Percentiles rank a stretch among this genome's conserved stretches.
Conservation (phyloP, 2,329 filamentous ascomycete genomes). For the Drechslerella stenobrocha region DNA sequence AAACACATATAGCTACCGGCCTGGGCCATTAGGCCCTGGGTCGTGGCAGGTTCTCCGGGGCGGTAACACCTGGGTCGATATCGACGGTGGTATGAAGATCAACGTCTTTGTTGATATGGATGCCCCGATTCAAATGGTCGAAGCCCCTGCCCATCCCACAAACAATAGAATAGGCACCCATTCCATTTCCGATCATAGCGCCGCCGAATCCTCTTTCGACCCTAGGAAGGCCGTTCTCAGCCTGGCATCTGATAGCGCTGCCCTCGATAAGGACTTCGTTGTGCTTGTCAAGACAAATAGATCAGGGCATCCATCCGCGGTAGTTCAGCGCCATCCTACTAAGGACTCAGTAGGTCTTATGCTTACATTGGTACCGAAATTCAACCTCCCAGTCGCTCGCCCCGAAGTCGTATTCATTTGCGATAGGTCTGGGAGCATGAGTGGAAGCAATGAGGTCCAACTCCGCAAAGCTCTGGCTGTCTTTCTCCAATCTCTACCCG, state of each 20-base stretch:
- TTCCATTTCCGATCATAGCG: conserved; percentile 55
- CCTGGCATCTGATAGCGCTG: conserved; percentile 61
- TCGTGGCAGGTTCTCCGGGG: conserved; percentile 12
- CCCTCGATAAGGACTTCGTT: conserved; percentile 68
- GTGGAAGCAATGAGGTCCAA: conserved; percentile 60
- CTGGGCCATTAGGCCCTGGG: conserved; percentile 20
- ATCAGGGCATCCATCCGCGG: conserved; percentile 64
- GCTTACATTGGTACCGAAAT: conserved; percentile 71
- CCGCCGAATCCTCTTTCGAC: conserved; percentile 56
- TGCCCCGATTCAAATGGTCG: conserved; percentile 61
- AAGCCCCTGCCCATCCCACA: conserved; percentile 70
- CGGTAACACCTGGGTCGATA: conserved; percentile 47
- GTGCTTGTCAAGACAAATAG: conserved; percentile 62
- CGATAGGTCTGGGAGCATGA: conserved; percentile 72
- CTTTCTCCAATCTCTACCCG: conserved; percentile 68
- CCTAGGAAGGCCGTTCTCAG: conserved; percentile 67
- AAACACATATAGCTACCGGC: conserved; percentile 36
- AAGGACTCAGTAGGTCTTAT: conserved; percentile 69
- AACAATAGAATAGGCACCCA: conserved; percentile 66
- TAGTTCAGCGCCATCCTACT: conserved; percentile 68
- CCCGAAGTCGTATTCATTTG: conserved; percentile 73
- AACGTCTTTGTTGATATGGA: conserved; percentile 66
- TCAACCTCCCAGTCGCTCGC: conserved; percentile 62
- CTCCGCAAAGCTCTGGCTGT: conserved; percentile 63
- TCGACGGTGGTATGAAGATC: conserved; percentile 60